Evolutionary conservation across 2,329 filamentous ascomycete species (phyloP).

Genomic region (Domatiomyces globalis): DNA sequence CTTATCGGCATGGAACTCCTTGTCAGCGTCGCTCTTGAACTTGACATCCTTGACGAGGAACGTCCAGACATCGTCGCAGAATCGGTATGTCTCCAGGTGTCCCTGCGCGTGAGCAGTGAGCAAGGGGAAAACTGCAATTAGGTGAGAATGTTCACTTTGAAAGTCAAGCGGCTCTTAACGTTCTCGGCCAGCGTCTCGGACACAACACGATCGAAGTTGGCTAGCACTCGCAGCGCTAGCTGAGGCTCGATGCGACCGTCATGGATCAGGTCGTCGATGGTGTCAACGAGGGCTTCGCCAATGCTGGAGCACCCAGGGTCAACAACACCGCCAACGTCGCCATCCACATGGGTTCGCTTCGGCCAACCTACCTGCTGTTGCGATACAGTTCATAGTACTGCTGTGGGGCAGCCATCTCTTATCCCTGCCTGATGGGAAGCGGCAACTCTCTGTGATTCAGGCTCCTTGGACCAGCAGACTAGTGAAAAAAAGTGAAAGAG

Average conservation of each 20-base stretch:
- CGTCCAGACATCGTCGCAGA: conserved; percentile 99
- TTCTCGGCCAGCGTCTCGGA: conserved; percentile 83
- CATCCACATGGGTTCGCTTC: not conserved
- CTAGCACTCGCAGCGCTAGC: conserved; percentile 94
- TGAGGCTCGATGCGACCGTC: conserved; percentile 92
- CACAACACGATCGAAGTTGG: conserved; percentile 87
- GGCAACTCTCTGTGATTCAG: not conserved
- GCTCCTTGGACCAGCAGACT: not conserved
- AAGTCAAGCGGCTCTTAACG: conserved; percentile 78
- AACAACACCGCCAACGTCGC: conserved; percentile 5
- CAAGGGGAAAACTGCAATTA: not conserved
- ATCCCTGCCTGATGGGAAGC: not conserved
- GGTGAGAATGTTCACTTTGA: conserved; percentile 55
- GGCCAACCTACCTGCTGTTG: conserved; percentile 66
- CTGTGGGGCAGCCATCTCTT: conserved; percentile 21
- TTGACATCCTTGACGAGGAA: conserved; percentile 97
- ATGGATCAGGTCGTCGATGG: conserved; percentile 91
- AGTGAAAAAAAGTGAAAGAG: not conserved
- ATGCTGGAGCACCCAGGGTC: conserved; percentile 46
- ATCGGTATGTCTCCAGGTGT: conserved; percentile 93
- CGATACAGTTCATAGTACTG: conserved; percentile 90
- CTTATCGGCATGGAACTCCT: conserved; percentile 66
- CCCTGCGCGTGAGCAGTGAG: conserved; percentile 43
- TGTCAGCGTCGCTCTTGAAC: conserved; percentile 88
- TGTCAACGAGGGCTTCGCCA: conserved; percentile 84